Evolutionary conservation across 805 yeast species (phyloP).

Genomic region (Candida vaughaniae): DNA sequence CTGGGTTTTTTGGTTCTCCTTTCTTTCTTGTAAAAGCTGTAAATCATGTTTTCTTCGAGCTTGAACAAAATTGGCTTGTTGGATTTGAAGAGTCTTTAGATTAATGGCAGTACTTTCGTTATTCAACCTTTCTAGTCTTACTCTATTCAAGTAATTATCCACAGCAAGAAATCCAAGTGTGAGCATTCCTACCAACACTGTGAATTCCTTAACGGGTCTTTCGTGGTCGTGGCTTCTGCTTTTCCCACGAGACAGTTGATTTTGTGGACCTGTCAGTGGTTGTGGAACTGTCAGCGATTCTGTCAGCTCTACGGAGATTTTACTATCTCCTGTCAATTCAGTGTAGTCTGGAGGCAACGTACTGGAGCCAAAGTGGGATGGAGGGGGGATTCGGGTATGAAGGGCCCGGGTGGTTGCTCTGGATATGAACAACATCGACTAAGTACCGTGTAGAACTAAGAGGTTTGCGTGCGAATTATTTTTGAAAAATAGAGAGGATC

Average conservation of each 20-base stretch:
- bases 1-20: conserved; percentile 46
- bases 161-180: conserved; percentile 49
- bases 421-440: no score
- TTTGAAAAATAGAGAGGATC: no score
- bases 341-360: conserved; percentile 19
- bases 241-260: not conserved
- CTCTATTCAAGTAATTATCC: conserved; percentile 47
- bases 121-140: conserved; percentile 33
- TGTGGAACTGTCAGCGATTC: not conserved
- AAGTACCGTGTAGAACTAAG: no score
- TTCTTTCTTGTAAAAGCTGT: conserved; percentile 52
- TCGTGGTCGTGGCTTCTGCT: conserved; percentile 1
- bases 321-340: conserved; percentile 1
- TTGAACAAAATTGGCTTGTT: conserved; percentile 49
- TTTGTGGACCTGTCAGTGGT: not conserved
- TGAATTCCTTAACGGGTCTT: conserved; percentile 33
- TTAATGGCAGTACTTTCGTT: conserved; percentile 38
- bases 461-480: no score
- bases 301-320: not conserved
- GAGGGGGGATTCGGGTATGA: conserved; percentile 17
- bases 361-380: conserved; percentile 22
- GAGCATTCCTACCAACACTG: conserved; percentile 41
- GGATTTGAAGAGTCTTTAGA: conserved; percentile 36
- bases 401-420: not conserved
- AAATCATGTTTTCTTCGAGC: conserved; percentile 53